phyloP scores from a whole-genome alignment of 257 asterid genomes.

The Thymus mandschuricus region DNA sequence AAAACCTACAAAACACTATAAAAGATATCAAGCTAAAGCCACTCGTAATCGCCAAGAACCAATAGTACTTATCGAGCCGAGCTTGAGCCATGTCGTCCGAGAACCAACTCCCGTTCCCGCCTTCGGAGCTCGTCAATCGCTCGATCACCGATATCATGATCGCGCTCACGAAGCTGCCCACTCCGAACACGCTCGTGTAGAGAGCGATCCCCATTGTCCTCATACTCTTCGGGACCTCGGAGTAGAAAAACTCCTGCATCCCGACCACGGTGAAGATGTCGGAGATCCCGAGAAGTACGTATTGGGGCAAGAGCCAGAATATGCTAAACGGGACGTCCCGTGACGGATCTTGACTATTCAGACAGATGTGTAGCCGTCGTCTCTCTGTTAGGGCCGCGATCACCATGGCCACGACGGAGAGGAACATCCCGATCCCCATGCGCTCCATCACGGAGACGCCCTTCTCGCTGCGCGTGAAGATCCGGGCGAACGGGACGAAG shows the following conservation, averaged over 20 bases:
- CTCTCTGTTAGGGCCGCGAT: constrained; percentile 75
- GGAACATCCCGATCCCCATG: constrained; percentile 86
- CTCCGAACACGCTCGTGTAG: constrained; percentile 87
- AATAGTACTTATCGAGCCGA: constrained; percentile 79
- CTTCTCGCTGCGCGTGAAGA: constrained; percentile 58
- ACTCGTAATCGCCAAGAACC: constrained; percentile 66
- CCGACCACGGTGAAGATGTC: constrained; percentile 96
- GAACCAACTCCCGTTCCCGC: constrained; percentile 62
- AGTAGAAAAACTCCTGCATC: constrained; percentile 91
- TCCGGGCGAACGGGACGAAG: constrained; percentile 68
- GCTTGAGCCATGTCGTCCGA: constrained; percentile 69
- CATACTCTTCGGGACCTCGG: constrained; percentile 79
- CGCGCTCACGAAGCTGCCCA: constrained; percentile 85
- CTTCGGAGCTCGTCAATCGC: constrained; percentile 46
- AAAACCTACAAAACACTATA: constrained; percentile 50
- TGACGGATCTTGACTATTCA: background rate
- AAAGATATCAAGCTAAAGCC: constrained; percentile 54
- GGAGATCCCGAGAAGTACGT: constrained; percentile 78
- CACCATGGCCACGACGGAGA: constrained; percentile 81
- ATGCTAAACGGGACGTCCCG: constrained; percentile 60
- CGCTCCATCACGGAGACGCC: constrained; percentile 83
- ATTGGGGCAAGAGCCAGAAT: constrained; percentile 91
- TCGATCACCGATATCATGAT: constrained; percentile 64
- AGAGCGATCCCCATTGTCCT: constrained; percentile 91
- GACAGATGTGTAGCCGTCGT: constrained; percentile 49